phyloP scores from a whole-genome alignment of 192 early-diverging fungal genomes.

The Podila minutissima region DNA sequence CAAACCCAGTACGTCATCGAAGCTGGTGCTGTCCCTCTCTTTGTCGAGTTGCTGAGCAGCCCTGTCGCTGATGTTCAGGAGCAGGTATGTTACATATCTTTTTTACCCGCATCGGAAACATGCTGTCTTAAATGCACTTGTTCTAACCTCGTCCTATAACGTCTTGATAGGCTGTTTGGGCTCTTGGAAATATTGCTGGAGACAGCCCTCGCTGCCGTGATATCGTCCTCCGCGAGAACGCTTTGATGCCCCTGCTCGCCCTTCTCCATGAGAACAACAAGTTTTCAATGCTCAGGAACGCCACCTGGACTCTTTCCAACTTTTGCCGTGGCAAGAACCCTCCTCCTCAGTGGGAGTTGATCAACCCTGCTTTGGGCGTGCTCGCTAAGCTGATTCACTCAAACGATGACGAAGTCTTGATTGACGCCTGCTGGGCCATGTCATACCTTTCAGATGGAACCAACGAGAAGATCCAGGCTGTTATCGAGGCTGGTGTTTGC shows the following conservation, averaged over 20 bases:
- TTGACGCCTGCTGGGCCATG: conserved; percentile 99
- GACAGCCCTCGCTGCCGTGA: conserved; percentile 93
- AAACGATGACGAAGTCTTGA: conserved; percentile 94
- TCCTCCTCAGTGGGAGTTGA: conserved; percentile 88
- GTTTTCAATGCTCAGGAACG: conserved; percentile 97
- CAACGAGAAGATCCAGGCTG: conserved; percentile 98
- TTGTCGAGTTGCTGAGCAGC: conserved; percentile 89
- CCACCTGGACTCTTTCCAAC: conserved; percentile 99
- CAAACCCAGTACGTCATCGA: conserved; percentile 98
- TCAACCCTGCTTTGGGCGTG: conserved; percentile 86
- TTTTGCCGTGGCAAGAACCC: conserved; percentile 99
- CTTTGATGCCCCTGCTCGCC: conserved; percentile 85
- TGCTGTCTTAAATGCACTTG: conserved; percentile 14
- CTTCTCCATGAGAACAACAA: conserved; percentile 93
- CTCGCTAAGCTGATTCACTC: conserved; percentile 93
- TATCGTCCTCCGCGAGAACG: conserved; percentile 83
- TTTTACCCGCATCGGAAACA: conserved; percentile 41
- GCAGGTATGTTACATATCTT: conserved; percentile 70
- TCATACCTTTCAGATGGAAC: conserved; percentile 97
- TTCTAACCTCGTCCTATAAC: conserved; percentile 54
- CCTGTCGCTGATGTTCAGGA: conserved; percentile 90
- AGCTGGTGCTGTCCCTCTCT: conserved; percentile 89
- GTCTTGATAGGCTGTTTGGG: conserved; percentile 88
- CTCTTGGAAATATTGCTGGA: conserved; percentile 99
- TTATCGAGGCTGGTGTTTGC: conserved; percentile 95